Base-by-base conservation (phyloP, 768 basidiomycete genomes). In the Lyophyllum atratum region DNA sequence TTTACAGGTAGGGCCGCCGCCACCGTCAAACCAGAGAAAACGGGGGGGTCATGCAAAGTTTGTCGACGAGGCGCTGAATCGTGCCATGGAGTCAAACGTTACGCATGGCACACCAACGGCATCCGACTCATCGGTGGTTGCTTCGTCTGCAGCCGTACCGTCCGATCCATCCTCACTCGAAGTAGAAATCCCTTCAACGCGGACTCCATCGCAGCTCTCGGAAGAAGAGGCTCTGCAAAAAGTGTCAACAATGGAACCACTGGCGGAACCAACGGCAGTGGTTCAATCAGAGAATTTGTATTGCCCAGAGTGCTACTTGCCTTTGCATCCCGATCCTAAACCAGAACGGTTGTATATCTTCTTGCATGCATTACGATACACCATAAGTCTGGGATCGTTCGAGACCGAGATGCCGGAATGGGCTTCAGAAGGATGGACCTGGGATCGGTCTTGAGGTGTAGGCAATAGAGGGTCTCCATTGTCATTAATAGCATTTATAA, bases 271-370 rank as follows among this genome's bases (percentile, higher is more conserved):
- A 21, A 80, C 76, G 17, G 71, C 70, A 4, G 63, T 72, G 26
- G 65, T 74, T 39, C 65, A 75, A 49, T 68, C 68, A 14, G 77
- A 81, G 37, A 76, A 78, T 53, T 65, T 80, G 19, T 97, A 93
- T 73, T 99, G 96, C 69, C 78, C 83, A 1, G 92, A 93, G 67
- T 99, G 96, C 69, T 98, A 91, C 71, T 77, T 97, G 45, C 97
- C 97, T 15, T 74, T 98, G 24, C 87, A 95, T 55, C 93, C 94
- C 11, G 97, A 99, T 72, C 97, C 96, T 1, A 85, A 84, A 66
- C 95, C 95, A 2, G 93, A 95, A 69, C 86, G 86, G 59, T 76
- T 98, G 55, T 98, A 93, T 73, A 98, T 99, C 62, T 99, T 95
- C 74, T 74, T 99, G 67, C 97, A 99, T 66, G 95, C 97, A 25